Evolutionary conservation across 495 filamentous ascomycete genomes (phyloP).

Genomic region (Lasiosphaeria hispida): DNA sequence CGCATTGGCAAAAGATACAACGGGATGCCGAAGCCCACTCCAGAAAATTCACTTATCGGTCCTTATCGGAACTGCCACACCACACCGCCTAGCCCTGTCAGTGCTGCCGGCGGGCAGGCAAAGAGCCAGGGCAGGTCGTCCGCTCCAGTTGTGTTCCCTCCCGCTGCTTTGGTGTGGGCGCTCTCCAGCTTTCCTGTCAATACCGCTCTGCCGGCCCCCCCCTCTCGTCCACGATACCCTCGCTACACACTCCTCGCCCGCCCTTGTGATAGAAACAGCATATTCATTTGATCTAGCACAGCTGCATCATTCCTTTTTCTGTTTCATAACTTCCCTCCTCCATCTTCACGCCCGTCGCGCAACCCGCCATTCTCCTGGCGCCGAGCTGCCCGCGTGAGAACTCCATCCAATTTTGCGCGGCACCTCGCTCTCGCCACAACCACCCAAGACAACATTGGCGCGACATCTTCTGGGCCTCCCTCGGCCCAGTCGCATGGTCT

Average conservation of each 20-base stretch:
- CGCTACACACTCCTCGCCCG: neutral
- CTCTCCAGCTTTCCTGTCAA: conserved; percentile 24
- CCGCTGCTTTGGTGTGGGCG: conserved; percentile 19
- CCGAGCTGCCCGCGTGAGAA: conserved; percentile 23
- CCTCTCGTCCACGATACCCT: conserved; percentile 20
- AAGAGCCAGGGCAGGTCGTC: conserved; percentile 6
- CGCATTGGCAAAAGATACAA: neutral
- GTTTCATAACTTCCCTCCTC: conserved; percentile 3
- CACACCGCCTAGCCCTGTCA: conserved; percentile 22
- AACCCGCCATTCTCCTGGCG: conserved; percentile 10
- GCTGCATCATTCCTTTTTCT: neutral
- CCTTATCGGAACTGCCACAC: conserved; percentile 30
- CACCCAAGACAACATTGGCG: conserved; percentile 18
- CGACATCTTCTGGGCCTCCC: neutral
- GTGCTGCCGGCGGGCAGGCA: conserved; percentile 26
- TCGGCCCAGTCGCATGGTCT: conserved; percentile 22
- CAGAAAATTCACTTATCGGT: conserved; percentile 37
- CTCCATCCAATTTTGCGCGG: conserved; percentile 31
- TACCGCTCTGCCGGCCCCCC: conserved; percentile 12
- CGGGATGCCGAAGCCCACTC: conserved; percentile 10
- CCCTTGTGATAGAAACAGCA: neutral
- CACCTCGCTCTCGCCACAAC: conserved; percentile 14
- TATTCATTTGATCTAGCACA: neutral
- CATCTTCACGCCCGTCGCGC: conserved; percentile 14
- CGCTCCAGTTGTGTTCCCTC: conserved; percentile 17